Percentiles rank a stretch among this genome's conserved stretches.
phyloP scores from a whole-genome alignment of 345 rosid species.

The Angophora floribunda region DNA sequence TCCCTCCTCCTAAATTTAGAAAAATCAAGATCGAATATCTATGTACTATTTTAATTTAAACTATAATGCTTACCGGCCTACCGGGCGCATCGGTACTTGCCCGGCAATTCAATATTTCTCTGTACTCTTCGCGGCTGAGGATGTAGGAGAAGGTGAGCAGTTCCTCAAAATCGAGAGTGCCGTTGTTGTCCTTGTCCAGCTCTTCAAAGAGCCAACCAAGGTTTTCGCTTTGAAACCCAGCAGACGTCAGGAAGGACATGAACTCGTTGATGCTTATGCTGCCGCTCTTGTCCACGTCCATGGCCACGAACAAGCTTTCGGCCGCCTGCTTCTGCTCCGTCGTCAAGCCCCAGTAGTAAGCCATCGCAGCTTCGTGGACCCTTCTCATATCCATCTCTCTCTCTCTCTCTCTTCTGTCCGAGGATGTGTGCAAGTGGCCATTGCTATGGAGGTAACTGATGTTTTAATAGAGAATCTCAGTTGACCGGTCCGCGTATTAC shows the following conservation, averaged over 20 bases:
- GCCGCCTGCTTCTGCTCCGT: no score
- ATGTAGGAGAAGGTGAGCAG: no score
- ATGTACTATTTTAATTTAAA: neutral
- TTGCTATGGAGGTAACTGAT: no score
- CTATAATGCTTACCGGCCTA: neutral
- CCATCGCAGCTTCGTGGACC: neutral
- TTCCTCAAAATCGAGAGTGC: neutral
- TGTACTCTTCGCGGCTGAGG: no score
- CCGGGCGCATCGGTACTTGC: neutral
- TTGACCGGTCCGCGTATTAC: no score
- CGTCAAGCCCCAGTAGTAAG: no score
- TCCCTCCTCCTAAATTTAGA: no score
- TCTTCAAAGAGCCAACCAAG: fast-evolving
- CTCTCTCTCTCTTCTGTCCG: neutral
- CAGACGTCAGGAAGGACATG: neutral
- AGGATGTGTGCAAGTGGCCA: no score
- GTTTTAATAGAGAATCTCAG: no score
- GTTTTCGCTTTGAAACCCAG: neutral
- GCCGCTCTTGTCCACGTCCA: no score
- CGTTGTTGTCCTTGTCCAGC: neutral
- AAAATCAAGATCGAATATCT: neutral
- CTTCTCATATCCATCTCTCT: neutral
- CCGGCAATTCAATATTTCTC: fast-evolving
- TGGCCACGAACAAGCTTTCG: neutral
- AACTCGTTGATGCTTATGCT: no score